Conservation (phyloP, 805 yeast genomes). For the Candida alai region DNA sequence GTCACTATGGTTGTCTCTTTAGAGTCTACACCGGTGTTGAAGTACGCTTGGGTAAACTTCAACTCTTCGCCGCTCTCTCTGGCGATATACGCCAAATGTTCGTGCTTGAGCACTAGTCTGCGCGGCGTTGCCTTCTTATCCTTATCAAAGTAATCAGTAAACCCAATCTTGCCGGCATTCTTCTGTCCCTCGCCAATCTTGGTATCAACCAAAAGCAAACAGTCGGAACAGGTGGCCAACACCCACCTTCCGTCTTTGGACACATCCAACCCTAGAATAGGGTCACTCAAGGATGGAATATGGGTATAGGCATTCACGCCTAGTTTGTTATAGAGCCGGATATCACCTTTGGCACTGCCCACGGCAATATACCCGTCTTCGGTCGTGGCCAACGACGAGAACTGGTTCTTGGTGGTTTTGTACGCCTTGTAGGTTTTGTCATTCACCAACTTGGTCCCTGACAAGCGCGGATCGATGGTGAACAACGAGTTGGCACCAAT, state of each 20-base stretch:
- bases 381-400: constrained; percentile 66
- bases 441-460: constrained; percentile 54
- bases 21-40: constrained; percentile 64
- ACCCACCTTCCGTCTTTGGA: constrained; percentile 81
- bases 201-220: constrained; percentile 67
- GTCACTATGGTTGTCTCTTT: constrained; percentile 72
- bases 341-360: constrained; percentile 71
- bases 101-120: constrained; percentile 64
- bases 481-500: constrained; percentile 62
- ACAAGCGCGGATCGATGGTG: constrained; percentile 75
- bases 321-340: constrained; percentile 65
- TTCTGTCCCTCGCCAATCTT: constrained; percentile 55
- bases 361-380: constrained; percentile 72
- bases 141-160: constrained; percentile 57
- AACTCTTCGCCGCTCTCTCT: constrained; percentile 45
- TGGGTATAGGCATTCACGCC: constrained; percentile 76
- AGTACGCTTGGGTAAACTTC: constrained; percentile 67
- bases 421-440: constrained; percentile 38
- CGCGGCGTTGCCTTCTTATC: constrained; percentile 67
- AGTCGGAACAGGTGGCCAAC: constrained; percentile 73
- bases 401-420: constrained; percentile 47
- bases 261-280: constrained; percentile 61
- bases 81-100: constrained; percentile 62
- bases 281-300: constrained; percentile 80
- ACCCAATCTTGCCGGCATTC: constrained; percentile 59